These are phyloP conservation scores for Leishmania major DNA, from an alignment of 208 protist genomes.

Conservation along the genomic window DNA sequence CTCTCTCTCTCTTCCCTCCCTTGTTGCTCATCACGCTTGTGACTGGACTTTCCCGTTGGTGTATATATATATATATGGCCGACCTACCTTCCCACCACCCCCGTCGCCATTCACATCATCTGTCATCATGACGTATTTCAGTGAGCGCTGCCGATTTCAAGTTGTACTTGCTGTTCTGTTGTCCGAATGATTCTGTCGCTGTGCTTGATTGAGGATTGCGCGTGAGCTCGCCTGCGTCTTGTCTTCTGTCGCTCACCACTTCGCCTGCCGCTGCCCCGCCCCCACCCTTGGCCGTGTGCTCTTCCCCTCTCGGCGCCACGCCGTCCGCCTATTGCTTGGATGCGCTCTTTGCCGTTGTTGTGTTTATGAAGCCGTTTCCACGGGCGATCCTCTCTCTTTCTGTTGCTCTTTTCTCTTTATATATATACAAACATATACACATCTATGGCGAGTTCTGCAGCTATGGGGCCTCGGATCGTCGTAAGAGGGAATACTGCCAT, in stretches of 20 bases:
- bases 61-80: not conserved
- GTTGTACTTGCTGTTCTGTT: not conserved
- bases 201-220: not conserved
- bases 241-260: not conserved
- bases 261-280: not conserved
- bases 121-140: not conserved
- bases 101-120: not conserved
- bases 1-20: not conserved
- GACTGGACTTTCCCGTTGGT: not conserved
- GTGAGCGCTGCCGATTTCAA: not conserved
- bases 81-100: not conserved
- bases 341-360: not conserved
- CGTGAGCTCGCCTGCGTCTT: not conserved
- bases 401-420: not conserved
- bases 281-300: not conserved
- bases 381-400: not conserved
- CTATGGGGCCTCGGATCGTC: not conserved
- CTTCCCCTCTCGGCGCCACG: not conserved
- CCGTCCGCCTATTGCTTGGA: not conserved
- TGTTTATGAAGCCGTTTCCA: not conserved
- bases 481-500: not conserved
- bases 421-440: not conserved
- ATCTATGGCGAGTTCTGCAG: not conserved
- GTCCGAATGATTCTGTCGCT: too few relatives aligned
- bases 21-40: not conserved